Conservation (phyloP, 345 rosid genomes). For the Populus deltoides region DNA sequence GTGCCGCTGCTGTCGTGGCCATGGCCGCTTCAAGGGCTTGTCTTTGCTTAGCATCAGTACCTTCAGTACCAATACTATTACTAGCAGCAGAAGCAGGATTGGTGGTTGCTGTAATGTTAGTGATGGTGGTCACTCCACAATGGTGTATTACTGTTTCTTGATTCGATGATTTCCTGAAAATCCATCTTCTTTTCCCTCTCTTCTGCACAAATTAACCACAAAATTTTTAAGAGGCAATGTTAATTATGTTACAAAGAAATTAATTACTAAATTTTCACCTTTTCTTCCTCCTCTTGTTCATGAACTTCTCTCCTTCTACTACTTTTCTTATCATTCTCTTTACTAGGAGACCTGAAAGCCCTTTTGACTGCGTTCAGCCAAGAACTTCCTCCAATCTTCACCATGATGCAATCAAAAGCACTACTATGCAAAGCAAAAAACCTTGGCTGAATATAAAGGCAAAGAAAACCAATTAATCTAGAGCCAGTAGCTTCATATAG, state of each 20-base stretch:
- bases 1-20: slow-evolving; percentile 29
- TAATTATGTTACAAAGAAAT: neutral
- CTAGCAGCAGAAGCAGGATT: neutral
- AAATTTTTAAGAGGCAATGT: neutral
- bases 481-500: slow-evolving; percentile 5
- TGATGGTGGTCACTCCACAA: slow-evolving; percentile 23
- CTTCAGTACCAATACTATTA: neutral
- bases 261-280: slow-evolving; percentile 23
- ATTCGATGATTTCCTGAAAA: slow-evolving; percentile 10
- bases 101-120: slow-evolving; percentile 8
- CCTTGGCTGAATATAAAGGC: neutral
- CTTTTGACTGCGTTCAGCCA: slow-evolving; percentile 27
- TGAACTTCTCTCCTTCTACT: slow-evolving; percentile 36
- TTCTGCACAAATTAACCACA: slow-evolving; percentile 12
- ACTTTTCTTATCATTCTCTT: slow-evolving; percentile 13
- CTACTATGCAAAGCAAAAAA: neutral
- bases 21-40: slow-evolving; percentile 22
- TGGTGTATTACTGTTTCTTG: slow-evolving; percentile 27
- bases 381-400: slow-evolving; percentile 21
- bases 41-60: slow-evolving; percentile 16
- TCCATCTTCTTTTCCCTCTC: slow-evolving; percentile 27
- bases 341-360: slow-evolving; percentile 23
- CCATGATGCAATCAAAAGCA: slow-evolving; percentile 5
- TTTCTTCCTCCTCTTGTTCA: slow-evolving; percentile 54
- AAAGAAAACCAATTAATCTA: neutral